Percentiles rank a stretch among this genome's conserved stretches.
These are phyloP conservation scores for Pleurotus pulmonarius DNA, from an alignment of 768 basidiomycete species.

Conservation along the genomic window DNA sequence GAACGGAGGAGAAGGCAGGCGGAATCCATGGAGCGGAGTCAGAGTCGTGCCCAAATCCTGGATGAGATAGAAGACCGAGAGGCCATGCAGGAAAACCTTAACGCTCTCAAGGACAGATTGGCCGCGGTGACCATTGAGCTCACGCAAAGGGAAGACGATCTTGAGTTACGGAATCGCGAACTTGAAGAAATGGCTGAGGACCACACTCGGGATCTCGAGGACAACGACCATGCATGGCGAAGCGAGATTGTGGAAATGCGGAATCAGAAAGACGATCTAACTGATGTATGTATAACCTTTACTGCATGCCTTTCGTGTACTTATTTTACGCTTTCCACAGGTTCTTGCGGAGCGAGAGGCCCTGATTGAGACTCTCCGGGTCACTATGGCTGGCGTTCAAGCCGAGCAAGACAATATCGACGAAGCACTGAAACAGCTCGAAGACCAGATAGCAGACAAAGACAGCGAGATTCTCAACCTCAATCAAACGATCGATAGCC, in stretches of 20 bases:
- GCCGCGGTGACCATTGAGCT: constrained; percentile 80
- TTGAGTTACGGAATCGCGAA: constrained; percentile 74
- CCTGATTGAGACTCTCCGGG: constrained; percentile 70
- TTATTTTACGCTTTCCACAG: constrained; percentile 28
- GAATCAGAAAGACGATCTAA: constrained; percentile 74
- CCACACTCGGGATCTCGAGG: constrained; percentile 66
- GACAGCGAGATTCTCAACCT: constrained; percentile 72
- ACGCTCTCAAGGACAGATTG: constrained; percentile 68
- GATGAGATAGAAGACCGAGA: constrained; percentile 75
- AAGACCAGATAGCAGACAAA: constrained; percentile 74
- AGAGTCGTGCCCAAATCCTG: constrained; percentile 66
- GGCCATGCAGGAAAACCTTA: constrained; percentile 75
- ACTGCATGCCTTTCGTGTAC: not conserved
- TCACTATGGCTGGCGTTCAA: constrained; percentile 74
- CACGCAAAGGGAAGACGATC: constrained; percentile 83
- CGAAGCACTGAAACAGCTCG: constrained; percentile 68
- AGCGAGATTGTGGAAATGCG: constrained; percentile 83
- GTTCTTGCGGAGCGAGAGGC: constrained; percentile 76
- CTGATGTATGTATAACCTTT: constrained; percentile 49
- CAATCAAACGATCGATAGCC: constrained; percentile 74
- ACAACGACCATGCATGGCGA: constrained; percentile 82
- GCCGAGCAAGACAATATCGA: constrained; percentile 72
- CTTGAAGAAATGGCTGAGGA: constrained; percentile 76
- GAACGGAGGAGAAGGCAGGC: constrained; percentile 57
- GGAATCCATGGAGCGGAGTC: constrained; percentile 64